Evolutionary conservation across 164 flowering plant species (phyloP), one percentile per base, ranked within the genome.

Genomic region (Chloranthus sessilifolius): DNA sequence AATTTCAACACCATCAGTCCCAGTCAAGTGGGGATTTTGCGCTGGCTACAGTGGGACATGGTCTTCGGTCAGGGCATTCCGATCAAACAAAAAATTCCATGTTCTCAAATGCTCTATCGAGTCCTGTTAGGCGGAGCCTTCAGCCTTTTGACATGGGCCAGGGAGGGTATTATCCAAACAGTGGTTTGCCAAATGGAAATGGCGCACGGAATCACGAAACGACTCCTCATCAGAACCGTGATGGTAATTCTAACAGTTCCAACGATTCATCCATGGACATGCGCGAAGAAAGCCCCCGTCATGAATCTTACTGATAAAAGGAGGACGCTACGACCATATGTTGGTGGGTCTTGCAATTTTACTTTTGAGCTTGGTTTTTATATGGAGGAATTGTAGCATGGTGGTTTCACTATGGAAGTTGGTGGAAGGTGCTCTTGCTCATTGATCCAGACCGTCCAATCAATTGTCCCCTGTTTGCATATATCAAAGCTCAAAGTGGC

Each of bases 231-330:
- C 83, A 74, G 48, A 79, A 38, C 62, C 56, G 81, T 64, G 85
- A 79, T 19, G 21, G 71, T 0, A 76, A 75, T 62, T 56, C 79
- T 52, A 50, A 20, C 14, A 66, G 67, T 51, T 72, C 81, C 33
- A 74, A 73, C 48, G 94, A 85, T 53, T 74, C 88, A 4, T 68
- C 75, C 28, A 85, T 85, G 94, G 94, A 85, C 60, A 85, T 85
- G 83, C 77, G 71, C 62, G 71, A 79, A 3, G 90, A 83, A n/a
- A 73, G 78, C 43, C 83, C 78, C 3, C 60, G 59, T 46, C 71
- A 69, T 57, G 69, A 74, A 36, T 38, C 62, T 44, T 68, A 61
- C 61, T 72, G 51, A 75, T 26, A 35, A n/a, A n/a, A n/a, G n/a
- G n/a, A n/a, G n/a, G n/a, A n/a, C n/a, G n/a, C n/a, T n/a, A n/a